A percentile compares a stretch with the other conserved stretches of the same genome.
These are phyloP conservation scores for Pleurotus giganteus DNA, from an alignment of 768 basidiomycete species.

Conservation along the genomic window DNA sequence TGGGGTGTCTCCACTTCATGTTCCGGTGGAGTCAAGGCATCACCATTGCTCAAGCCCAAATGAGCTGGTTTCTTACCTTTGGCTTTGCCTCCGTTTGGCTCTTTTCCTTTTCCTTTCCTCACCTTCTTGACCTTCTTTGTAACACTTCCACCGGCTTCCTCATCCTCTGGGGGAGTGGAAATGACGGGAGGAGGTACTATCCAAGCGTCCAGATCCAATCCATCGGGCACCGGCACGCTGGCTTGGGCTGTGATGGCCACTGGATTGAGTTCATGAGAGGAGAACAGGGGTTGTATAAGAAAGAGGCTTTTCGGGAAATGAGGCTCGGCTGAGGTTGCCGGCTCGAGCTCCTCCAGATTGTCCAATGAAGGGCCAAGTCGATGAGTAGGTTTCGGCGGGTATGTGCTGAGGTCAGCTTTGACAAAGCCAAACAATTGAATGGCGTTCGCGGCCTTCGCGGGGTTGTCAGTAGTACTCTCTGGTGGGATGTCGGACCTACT, in stretches of 20 bases:
- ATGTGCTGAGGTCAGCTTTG: slow-evolving; percentile 63
- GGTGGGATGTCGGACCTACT: slow-evolving; percentile 23
- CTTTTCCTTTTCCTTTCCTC: slow-evolving; percentile 44
- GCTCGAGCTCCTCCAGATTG: slow-evolving; percentile 33
- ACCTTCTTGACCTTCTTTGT: slow-evolving; percentile 50
- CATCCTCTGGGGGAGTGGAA: slow-evolving; percentile 19
- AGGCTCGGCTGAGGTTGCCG: slow-evolving; percentile 35
- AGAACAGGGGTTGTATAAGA: slow-evolving; percentile 79
- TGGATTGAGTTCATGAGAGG: slow-evolving; percentile 78
- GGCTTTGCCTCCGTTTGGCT: slow-evolving; percentile 28
- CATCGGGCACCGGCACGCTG: slow-evolving; percentile 79
- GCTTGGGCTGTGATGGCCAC: slow-evolving; percentile 80
- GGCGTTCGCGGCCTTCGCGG: slow-evolving; percentile 72
- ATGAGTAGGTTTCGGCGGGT: slow-evolving; percentile 39
- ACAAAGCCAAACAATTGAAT: slow-evolving; percentile 75
- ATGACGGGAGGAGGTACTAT: slow-evolving; percentile 67
- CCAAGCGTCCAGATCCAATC: slow-evolving; percentile 83
- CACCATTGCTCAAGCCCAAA: slow-evolving; percentile 24
- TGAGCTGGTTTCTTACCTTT: slow-evolving; percentile 21
- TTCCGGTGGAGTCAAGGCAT: slow-evolving; percentile 35
- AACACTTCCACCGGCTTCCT: slow-evolving; percentile 40
- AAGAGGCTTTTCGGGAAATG: slow-evolving; percentile 87
- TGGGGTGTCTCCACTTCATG: slow-evolving; percentile 53
- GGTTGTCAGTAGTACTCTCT: background rate
- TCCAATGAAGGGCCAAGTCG: slow-evolving; percentile 29